phyloP scores from a whole-genome alignment of 108 stramenopile genomes.

The Mediolabrus comicus region DNA sequence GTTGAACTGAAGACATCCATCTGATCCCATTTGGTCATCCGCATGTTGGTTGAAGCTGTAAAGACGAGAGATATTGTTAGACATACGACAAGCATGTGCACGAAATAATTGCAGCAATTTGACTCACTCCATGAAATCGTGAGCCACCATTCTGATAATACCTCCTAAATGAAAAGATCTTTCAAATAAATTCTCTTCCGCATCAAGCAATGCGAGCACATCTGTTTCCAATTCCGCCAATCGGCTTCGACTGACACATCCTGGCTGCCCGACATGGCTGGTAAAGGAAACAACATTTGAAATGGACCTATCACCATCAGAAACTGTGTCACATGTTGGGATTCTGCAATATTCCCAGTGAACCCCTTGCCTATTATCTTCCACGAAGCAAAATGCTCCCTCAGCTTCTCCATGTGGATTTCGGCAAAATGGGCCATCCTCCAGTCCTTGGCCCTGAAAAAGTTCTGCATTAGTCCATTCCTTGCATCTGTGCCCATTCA shows the following conservation, averaged over 20 bases:
- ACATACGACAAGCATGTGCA: no score
- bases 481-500: slow-evolving; percentile 8
- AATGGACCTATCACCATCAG: background rate
- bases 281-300: background rate
- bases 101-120: no score
- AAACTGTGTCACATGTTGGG: slow-evolving; percentile 4
- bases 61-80: slow-evolving; percentile 16
- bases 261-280: background rate
- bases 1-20: slow-evolving; percentile 34
- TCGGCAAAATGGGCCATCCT: slow-evolving; percentile 19
- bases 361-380: background rate
- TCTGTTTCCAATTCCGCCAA: no score
- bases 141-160: slow-evolving; percentile 37
- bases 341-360: slow-evolving; percentile 31
- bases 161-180: slow-evolving; percentile 29
- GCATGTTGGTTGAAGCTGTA: no score
- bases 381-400: slow-evolving; percentile 29
- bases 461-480: slow-evolving; percentile 6
- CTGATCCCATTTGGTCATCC: slow-evolving; percentile 20
- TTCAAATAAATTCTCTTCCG: slow-evolving; percentile 23
- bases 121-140: slow-evolving; percentile 56
- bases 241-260: background rate
- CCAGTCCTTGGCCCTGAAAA: slow-evolving; percentile 17
- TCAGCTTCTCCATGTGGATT: slow-evolving; percentile 13
- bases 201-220: slow-evolving; percentile 11